Evolutionary conservation across 148 eudicot genomes (phyloP).

Genomic region (Chenopodium suecicum): DNA sequence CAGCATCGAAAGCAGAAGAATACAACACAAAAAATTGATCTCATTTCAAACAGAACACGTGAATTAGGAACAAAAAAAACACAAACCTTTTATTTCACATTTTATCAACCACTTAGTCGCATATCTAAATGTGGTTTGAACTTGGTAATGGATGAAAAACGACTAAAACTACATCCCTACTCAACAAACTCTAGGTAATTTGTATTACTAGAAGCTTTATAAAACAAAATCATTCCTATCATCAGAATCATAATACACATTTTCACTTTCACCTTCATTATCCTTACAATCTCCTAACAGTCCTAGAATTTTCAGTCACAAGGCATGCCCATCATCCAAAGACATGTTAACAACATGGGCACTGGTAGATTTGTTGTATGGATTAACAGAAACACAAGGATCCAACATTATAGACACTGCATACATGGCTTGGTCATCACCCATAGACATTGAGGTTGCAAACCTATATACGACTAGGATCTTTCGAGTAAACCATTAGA

Average conservation of each 20-base stretch:
- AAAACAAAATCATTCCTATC: conserved; percentile 36
- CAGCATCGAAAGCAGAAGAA: too few relatives aligned
- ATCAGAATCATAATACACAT: conserved; percentile 57
- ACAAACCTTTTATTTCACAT: too few relatives aligned
- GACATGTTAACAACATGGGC: background rate
- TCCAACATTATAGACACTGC: background rate
- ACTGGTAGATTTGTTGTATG: background rate
- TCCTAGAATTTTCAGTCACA: conserved; percentile 14
- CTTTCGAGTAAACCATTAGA: background rate
- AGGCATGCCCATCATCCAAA: conserved; percentile 18
- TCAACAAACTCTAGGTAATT: too few relatives aligned
- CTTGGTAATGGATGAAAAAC: too few relatives aligned
- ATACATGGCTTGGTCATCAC: too few relatives aligned
- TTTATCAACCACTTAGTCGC: too few relatives aligned
- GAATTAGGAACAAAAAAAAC: too few relatives aligned
- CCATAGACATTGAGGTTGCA: conserved; percentile 8
- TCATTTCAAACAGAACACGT: too few relatives aligned
- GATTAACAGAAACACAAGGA: background rate
- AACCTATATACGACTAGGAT: conserved; percentile 17
- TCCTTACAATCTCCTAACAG: conserved; percentile 32
- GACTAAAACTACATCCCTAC: too few relatives aligned
- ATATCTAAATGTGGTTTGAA: too few relatives aligned
- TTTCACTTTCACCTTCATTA: conserved; percentile 53
- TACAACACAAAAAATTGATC: too few relatives aligned
- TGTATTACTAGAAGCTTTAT: conserved; percentile 31